These are phyloP conservation scores for Mrakia frigida DNA, from an alignment of 768 basidiomycete species.

Conservation along the genomic window DNA sequence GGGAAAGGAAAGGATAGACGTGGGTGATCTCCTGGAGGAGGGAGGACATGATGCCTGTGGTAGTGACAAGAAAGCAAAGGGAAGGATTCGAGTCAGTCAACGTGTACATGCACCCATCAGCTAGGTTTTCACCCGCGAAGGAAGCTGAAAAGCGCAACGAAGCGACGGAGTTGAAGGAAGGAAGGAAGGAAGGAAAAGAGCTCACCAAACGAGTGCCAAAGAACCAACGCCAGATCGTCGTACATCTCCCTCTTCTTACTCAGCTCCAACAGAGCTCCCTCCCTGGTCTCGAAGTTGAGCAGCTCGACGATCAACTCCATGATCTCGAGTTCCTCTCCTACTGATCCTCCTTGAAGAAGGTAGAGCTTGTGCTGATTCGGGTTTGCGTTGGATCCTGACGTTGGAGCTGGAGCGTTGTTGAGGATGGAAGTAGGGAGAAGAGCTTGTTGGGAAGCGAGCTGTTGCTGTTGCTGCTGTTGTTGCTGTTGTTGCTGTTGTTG, in stretches of 20 bases:
- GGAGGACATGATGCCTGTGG: conserved; percentile 89
- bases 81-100: background rate
- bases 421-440: conserved; percentile 32
- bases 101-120: background rate
- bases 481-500: conserved; percentile 34
- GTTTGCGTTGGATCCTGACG: conserved; percentile 20
- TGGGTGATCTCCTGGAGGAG: conserved; percentile 96
- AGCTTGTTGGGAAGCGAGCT: conserved; percentile 26
- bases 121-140: background rate
- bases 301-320: conserved; percentile 67
- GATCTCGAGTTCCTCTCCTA: conserved; percentile 69
- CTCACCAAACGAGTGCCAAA: conserved; percentile 97
- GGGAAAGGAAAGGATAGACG: conserved; percentile 91
- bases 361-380: conserved; percentile 37
- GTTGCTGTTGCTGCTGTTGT: conserved; percentile 33
- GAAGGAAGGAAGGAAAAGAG: conserved; percentile 21
- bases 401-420: conserved; percentile 14
- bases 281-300: conserved; percentile 59
- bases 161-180: conserved; percentile 8
- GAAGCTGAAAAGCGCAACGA: background rate
- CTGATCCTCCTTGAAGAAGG: conserved; percentile 38
- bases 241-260: conserved; percentile 99
- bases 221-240: conserved; percentile 91
- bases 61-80: background rate
- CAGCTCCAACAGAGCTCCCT: conserved; percentile 84